A percentile compares a stretch with the other conserved stretches of the same genome.
phyloP scores from a whole-genome alignment of 495 filamentous ascomycete genomes.

The Polyplosphaeria fusca region DNA sequence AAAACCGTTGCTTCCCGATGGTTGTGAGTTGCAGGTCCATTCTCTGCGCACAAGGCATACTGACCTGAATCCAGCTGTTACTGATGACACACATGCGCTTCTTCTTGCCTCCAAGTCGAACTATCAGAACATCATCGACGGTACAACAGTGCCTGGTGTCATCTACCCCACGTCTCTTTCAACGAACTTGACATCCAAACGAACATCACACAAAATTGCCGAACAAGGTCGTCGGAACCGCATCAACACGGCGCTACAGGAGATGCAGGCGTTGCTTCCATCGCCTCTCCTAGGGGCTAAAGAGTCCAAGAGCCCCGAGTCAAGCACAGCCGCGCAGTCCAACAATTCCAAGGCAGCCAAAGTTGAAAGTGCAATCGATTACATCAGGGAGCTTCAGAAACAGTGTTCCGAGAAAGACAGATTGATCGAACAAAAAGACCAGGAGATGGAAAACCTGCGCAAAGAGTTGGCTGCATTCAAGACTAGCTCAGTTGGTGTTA shows the following conservation, averaged over 20 bases:
- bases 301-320: conserved; percentile 44
- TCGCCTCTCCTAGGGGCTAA: conserved; percentile 32
- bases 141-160: conserved; percentile 83
- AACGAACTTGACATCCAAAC: conserved; percentile 90
- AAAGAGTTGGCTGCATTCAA: conserved; percentile 27
- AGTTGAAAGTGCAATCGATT: conserved; percentile 92
- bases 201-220: conserved; percentile 95
- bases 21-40: conserved; percentile 52
- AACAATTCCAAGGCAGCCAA: conserved; percentile 91
- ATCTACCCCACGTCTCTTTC: conserved; percentile 87
- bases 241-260: conserved; percentile 84
- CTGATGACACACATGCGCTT: conserved; percentile 74
- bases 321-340: conserved; percentile 38
- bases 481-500: conserved; percentile 2
- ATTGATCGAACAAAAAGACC: conserved; percentile 63
- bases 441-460: conserved; percentile 47
- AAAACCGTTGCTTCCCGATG: conserved; percentile 79
- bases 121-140: conserved; percentile 95
- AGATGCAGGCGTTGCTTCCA: conserved; percentile 83
- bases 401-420: conserved; percentile 66
- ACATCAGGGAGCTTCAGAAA: conserved; percentile 80
- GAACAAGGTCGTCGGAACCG: conserved; percentile 93
- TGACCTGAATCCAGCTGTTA: conserved; percentile 43
- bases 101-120: conserved; percentile 92
- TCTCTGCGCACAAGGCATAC: conserved; percentile 18